These are phyloP conservation scores for Naganishia onofrii DNA, from an alignment of 768 basidiomycete species.

Conservation along the genomic window DNA sequence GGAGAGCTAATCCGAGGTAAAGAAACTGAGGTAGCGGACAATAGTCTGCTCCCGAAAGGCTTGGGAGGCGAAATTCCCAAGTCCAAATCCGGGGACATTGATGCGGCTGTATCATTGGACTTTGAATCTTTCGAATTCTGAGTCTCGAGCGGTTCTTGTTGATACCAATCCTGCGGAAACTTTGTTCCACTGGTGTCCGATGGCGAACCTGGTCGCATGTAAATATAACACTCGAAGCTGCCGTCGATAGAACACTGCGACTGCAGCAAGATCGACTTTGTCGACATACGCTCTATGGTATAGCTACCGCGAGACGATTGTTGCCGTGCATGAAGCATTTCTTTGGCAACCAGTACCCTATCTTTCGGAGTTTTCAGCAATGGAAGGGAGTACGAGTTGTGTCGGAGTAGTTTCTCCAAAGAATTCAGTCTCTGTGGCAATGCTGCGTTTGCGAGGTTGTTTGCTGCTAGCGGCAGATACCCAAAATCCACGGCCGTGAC, in stretches of 20 bases:
- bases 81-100: background rate
- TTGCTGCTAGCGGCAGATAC: constrained; percentile 72
- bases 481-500: constrained; percentile 84
- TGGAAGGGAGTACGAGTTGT: constrained; percentile 63
- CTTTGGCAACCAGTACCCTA: constrained; percentile 53
- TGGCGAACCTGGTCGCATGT: background rate
- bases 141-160: constrained; percentile 10
- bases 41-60: background rate
- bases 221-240: constrained; percentile 1
- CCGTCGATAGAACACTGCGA: constrained; percentile 13
- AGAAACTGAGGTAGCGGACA: background rate
- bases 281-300: constrained; percentile 38
- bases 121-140: background rate
- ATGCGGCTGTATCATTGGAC: no score
- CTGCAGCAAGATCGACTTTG: constrained; percentile 19
- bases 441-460: constrained; percentile 76
- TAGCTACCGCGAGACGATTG: constrained; percentile 36
- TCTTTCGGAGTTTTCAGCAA: constrained; percentile 66
- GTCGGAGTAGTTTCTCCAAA: constrained; percentile 67
- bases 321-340: constrained; percentile 36
- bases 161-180: constrained; percentile 4
- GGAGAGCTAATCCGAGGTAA: constrained; percentile 10
- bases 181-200: background rate
- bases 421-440: constrained; percentile 69
- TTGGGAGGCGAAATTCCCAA: background rate